Conservation (phyloP, 805 yeast genomes). For the Nakazawaea siamensis region DNA sequence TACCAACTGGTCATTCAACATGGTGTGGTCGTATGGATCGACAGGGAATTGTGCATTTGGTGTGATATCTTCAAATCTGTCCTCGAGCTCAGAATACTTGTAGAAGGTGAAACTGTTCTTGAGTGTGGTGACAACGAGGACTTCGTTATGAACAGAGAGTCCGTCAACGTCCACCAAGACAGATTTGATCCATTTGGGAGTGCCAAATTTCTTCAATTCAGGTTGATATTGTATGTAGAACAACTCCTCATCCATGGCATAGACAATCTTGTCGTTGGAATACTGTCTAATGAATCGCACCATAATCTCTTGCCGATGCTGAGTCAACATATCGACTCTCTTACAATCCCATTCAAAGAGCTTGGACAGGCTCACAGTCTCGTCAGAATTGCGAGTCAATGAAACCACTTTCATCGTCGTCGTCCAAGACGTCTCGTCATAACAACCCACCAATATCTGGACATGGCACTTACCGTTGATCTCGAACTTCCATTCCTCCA, state of each 20-base stretch:
- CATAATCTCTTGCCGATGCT: too few species aligned
- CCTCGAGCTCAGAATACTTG: too few species aligned
- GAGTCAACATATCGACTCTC: too few species aligned
- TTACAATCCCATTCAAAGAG: too few species aligned
- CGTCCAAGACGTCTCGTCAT: conserved; percentile 12
- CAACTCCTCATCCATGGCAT: conserved; percentile 14
- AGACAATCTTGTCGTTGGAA: conserved; percentile 17
- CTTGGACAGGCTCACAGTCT: too few species aligned
- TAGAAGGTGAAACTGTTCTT: conserved; percentile 11
- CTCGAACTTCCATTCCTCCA: conserved; percentile 26
- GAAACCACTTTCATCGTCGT: conserved; percentile 18
- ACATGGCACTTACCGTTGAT: conserved; percentile 16
- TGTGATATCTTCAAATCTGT: conserved; percentile 11
- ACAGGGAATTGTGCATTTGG: conserved; percentile 9
- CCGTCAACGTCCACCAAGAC: background rate
- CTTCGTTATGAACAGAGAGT: background rate
- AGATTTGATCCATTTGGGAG: conserved; percentile 8
- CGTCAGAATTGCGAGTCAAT: too few species aligned
- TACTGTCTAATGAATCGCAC: conserved; percentile 16
- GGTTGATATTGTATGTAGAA: conserved; percentile 14
- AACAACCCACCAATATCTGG: conserved; percentile 27
- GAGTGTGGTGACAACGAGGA: conserved; percentile 2
- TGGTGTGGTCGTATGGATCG: conserved; percentile 17
- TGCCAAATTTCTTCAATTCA: conserved; percentile 16
- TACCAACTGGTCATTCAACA: conserved; percentile 12